Percentiles rank a stretch among this genome's conserved stretches.
Conservation (phyloP, 23 red algal genomes). For the Gracilaria domingensis region DNA sequence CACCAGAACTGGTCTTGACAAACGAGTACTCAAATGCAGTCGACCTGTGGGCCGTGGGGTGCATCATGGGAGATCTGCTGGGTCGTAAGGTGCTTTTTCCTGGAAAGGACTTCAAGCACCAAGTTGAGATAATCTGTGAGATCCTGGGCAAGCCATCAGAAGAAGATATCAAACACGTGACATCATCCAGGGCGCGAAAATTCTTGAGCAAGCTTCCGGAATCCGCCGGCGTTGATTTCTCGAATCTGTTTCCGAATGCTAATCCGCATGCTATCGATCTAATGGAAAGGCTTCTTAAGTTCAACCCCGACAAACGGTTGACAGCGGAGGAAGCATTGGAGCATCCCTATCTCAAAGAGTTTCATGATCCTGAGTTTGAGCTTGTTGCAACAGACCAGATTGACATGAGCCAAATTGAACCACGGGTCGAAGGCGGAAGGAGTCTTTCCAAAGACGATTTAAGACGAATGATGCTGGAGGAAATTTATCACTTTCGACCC, state of each 20-base stretch:
- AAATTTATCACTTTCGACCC: slow-evolving; percentile 71
- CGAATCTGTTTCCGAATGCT: slow-evolving; percentile 59
- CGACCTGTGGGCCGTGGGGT: slow-evolving; percentile 93
- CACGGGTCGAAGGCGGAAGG: slow-evolving; percentile 30
- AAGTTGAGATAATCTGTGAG: slow-evolving; percentile 79
- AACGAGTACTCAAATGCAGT: slow-evolving; percentile 86
- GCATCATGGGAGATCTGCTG: slow-evolving; percentile 91
- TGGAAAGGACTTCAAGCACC: slow-evolving; percentile 79
- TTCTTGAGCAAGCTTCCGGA: slow-evolving; percentile 81
- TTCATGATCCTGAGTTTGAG: slow-evolving; percentile 55
- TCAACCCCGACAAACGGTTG: slow-evolving; percentile 78
- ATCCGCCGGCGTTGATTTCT: slow-evolving; percentile 35
- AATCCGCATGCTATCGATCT: slow-evolving; percentile 84
- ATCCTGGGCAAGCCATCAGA: slow-evolving; percentile 84
- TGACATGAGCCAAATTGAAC: slow-evolving; percentile 58
- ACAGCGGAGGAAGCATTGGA: slow-evolving; percentile 84
- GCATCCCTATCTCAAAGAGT: slow-evolving; percentile 83
- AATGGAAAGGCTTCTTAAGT: slow-evolving; percentile 77
- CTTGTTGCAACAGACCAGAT: slow-evolving; percentile 11
- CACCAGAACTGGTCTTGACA: slow-evolving; percentile 89
- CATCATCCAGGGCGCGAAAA: slow-evolving; percentile 58
- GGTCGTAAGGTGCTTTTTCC: slow-evolving; percentile 87
- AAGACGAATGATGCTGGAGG: slow-evolving; percentile 59
- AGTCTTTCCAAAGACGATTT: slow-evolving; percentile 63
- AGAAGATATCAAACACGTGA: slow-evolving; percentile 75